These are phyloP conservation scores for Secale cereale DNA, from an alignment of 176 grass and related monocot genomes.

Conservation along the genomic window DNA sequence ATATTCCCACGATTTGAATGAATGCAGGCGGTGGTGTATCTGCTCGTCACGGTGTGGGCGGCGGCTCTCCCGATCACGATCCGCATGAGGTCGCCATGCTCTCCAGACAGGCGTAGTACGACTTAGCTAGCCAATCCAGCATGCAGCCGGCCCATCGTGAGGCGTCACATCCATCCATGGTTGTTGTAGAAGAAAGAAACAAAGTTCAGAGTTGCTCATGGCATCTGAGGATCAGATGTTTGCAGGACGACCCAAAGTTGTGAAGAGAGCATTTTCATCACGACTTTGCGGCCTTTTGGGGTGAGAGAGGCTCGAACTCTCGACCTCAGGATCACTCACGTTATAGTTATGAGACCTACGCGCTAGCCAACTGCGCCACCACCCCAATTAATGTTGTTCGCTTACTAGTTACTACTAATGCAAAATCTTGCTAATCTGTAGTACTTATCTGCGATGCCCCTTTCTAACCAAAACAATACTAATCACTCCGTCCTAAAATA, in stretches of 20 bases:
- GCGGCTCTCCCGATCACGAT: constrained; percentile 83
- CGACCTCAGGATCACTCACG: constrained; percentile 86
- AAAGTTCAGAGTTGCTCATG: too few relatives aligned
- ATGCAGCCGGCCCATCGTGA: not conserved
- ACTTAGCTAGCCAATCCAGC: not conserved
- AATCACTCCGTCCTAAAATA: too few relatives aligned
- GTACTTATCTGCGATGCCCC: too few relatives aligned
- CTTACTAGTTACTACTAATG: too few relatives aligned
- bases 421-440: too few relatives aligned
- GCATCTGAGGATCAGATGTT: too few relatives aligned
- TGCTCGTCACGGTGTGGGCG: constrained; percentile 65
- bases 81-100: constrained; percentile 66
- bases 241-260: too few relatives aligned
- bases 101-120: constrained; percentile 26
- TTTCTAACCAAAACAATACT: too few relatives aligned
- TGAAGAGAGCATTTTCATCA: too few relatives aligned
- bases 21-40: constrained; percentile 52
- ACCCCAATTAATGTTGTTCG: too few relatives aligned
- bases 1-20: not conserved
- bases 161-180: too few relatives aligned
- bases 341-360: constrained; percentile 57
- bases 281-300: constrained; percentile 13
- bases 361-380: constrained; percentile 67
- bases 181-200: too few relatives aligned
- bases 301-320: constrained; percentile 99